Base-by-base conservation (phyloP, 2,329 filamentous ascomycete genomes). In the Phialophora tarda region DNA sequence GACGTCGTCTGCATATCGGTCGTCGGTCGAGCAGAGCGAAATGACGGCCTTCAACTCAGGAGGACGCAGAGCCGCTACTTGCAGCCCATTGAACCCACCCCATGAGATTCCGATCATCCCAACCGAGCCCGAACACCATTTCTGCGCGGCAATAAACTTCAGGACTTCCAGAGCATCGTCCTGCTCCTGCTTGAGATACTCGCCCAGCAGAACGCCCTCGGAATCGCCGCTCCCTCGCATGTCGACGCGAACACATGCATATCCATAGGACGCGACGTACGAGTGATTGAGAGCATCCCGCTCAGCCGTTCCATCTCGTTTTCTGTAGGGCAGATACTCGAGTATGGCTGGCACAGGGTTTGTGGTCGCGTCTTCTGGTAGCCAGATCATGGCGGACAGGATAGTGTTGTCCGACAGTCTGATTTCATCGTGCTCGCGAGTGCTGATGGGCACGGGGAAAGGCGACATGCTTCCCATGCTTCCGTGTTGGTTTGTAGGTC, bases 221-320 rank as follows among this genome's bases (percentile, higher is more conserved):
- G 64, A 66, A 30, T 64, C 64, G 12, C 60, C 64, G 21, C 54
- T 23, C 12, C 64, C 64, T 12, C 64, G 60, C 64, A 66, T 64
- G 51, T 64, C 64, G 44, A 66, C 64, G 12, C 64, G 60, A 10
- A 60, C 64, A 44, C 64, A 66, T 1, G 64, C 64, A 41, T 66
- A 66, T n/a, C 64, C 64, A n/a, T 66, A 61, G 8, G 41, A 38
- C 2, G 55, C 64, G 26, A 66, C 23, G 17, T 66, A 66, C 3
- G 34, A 41, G 5, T 41, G 34, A 14, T 41, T 17, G 14, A 41
- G 34, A 41, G 34, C 34, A 17, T 41, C 12, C 34, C 34, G 34
- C 7, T 17, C 34, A 6, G 34, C 34, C 2, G 34, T 17, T 17
- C 34, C 34, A 41, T 41, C 34, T 17, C 34, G 12, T 41, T 41